Percentiles rank a stretch among this genome's conserved stretches.
These are phyloP conservation scores for Yamadazyma diddensiae DNA, from an alignment of 1,139 yeast species.

Conservation along the genomic window DNA sequence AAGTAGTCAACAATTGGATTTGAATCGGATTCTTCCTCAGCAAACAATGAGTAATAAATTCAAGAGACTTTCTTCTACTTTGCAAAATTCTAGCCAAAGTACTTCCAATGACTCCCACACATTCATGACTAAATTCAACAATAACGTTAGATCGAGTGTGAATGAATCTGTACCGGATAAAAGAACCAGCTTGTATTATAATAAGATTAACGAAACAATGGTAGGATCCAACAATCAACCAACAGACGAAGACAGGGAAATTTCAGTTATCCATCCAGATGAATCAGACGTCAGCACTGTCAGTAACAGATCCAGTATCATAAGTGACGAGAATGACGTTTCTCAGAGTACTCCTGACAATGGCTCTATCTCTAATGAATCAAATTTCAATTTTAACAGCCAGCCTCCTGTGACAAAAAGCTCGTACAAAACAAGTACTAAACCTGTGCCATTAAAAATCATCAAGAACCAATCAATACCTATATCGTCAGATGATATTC, in stretches of 20 bases:
- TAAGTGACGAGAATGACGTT: slow-evolving; percentile 13
- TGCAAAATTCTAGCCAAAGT: slow-evolving; percentile 26
- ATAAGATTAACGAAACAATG: slow-evolving; percentile 21
- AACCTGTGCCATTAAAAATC: slow-evolving; percentile 19
- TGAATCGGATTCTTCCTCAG: slow-evolving; percentile 26
- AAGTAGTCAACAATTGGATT: slow-evolving; percentile 7
- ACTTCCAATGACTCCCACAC: slow-evolving; percentile 41
- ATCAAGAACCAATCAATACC: slow-evolving; percentile 16
- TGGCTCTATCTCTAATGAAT: slow-evolving; percentile 6
- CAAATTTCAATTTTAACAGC: slow-evolving; percentile 11
- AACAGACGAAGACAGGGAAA: slow-evolving; percentile 14
- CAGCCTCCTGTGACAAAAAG: slow-evolving; percentile 2
- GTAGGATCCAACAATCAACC: slow-evolving; percentile 11
- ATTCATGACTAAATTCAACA: slow-evolving; percentile 43
- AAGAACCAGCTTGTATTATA: slow-evolving; percentile 33
- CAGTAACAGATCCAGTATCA: slow-evolving; percentile 26
- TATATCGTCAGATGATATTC: slow-evolving; percentile 21
- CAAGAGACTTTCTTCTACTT: slow-evolving; percentile 38
- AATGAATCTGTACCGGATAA: slow-evolving; percentile 8
- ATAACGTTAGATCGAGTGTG: slow-evolving; percentile 23
- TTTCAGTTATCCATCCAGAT: slow-evolving; percentile 9
- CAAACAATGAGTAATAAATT: slow-evolving; percentile 37
- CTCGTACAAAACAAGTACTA: slow-evolving; percentile 2
- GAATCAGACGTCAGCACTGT: slow-evolving; percentile 23
- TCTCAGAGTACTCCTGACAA: slow-evolving; percentile 4